These are phyloP conservation scores for Backusella liffmaniae DNA, from an alignment of 192 early-diverging fungal species.

Conservation along the genomic window DNA sequence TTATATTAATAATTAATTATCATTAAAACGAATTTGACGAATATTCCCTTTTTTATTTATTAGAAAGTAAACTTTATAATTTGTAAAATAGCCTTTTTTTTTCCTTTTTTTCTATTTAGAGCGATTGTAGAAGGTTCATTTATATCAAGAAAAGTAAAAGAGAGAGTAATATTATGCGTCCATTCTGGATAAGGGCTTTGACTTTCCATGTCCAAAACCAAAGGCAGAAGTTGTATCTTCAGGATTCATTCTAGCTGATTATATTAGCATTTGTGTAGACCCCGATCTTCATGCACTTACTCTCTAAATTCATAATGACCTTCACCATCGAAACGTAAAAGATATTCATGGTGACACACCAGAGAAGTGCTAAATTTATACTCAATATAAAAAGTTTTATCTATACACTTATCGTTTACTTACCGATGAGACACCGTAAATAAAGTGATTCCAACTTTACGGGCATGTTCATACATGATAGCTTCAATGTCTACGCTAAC, in stretches of 20 bases:
- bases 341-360: slow-evolving; percentile 55
- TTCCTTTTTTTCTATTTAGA: neutral
- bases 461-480: slow-evolving; percentile 66
- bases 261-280: neutral
- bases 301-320: slow-evolving; percentile 60
- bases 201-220: slow-evolving; percentile 52
- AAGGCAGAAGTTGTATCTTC: slow-evolving; percentile 47
- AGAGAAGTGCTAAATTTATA: slow-evolving; percentile 23
- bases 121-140: neutral
- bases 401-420: neutral
- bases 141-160: neutral
- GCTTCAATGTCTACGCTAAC: slow-evolving; percentile 81
- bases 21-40: neutral
- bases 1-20: neutral
- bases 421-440: slow-evolving; percentile 62
- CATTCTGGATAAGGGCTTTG: slow-evolving; percentile 35
- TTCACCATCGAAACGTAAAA: slow-evolving; percentile 63
- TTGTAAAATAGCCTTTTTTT: neutral
- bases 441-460: slow-evolving; percentile 54
- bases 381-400: neutral
- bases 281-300: slow-evolving; percentile 18
- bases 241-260: slow-evolving; percentile 36
- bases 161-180: neutral
- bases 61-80: neutral
- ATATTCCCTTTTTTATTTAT: neutral